Conservation (phyloP, 2,329 filamentous ascomycete species). For the Ilyonectria destructans region DNA sequence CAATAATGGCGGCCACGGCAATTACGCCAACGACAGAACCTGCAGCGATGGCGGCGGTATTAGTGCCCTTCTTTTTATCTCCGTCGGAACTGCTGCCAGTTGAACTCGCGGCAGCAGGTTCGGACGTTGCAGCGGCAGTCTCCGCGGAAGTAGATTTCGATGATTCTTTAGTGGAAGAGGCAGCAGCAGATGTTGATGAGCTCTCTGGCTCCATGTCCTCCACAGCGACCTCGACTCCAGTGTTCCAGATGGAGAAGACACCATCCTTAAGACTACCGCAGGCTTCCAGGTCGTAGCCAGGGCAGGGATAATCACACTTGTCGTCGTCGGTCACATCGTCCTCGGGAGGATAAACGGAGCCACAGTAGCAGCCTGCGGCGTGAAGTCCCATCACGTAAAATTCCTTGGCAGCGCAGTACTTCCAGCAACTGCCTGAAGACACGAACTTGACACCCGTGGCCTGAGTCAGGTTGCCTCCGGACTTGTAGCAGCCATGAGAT, state of each 20-base stretch:
- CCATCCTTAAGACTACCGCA: conserved; percentile 66
- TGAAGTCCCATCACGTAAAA: conserved; percentile 75
- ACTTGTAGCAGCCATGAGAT: conserved; percentile 69
- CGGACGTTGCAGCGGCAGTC: conserved; percentile 23
- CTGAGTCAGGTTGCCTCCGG: conserved; percentile 58
- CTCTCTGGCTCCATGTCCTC: conserved; percentile 32
- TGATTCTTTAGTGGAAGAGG: conserved; percentile 47
- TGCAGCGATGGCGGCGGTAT: conserved; percentile 87
- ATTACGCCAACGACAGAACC: conserved; percentile 91
- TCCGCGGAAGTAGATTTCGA: conserved; percentile 14
- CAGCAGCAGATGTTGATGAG: conserved; percentile 38
- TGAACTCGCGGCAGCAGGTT: conserved; percentile 36
- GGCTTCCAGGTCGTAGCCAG: conserved; percentile 72
- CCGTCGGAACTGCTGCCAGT: background rate
- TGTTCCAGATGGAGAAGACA: conserved; percentile 67
- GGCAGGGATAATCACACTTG: conserved; percentile 78
- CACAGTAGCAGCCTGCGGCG: conserved; percentile 81
- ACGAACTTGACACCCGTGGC: conserved; percentile 43
- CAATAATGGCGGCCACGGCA: conserved; percentile 75
- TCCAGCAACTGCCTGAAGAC: conserved; percentile 61
- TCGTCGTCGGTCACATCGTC: conserved; percentile 68
- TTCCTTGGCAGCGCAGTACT: conserved; percentile 60
- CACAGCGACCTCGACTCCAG: conserved; percentile 62
- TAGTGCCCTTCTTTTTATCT: conserved; percentile 62
- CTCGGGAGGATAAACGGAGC: conserved; percentile 75